Evolutionary conservation across 2,329 filamentous ascomycete species (phyloP).

Genomic region (Thelonectria rubi): DNA sequence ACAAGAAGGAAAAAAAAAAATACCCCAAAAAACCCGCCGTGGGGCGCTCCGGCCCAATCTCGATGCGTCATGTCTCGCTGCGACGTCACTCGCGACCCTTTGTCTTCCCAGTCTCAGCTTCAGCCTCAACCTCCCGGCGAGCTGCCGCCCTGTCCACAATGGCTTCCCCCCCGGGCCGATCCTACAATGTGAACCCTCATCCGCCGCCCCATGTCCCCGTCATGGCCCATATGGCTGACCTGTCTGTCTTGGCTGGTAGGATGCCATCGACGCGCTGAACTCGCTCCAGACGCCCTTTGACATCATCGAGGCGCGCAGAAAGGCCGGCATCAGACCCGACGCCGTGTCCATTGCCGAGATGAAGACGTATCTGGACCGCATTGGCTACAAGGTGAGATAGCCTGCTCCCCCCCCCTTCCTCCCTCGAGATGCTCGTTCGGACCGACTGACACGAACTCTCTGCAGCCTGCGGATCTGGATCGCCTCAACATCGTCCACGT

Average conservation of each 20-base stretch:
- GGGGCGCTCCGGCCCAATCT: slow-evolving; percentile 18
- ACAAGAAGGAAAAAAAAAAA: not conserved
- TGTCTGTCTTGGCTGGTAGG: slow-evolving; percentile 61
- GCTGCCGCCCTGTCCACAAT: slow-evolving; percentile 37
- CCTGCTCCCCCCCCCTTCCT: not conserved
- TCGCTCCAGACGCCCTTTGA: slow-evolving; percentile 89
- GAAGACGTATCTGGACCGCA: slow-evolving; percentile 76
- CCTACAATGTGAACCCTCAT: slow-evolving; percentile 48
- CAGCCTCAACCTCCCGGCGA: slow-evolving; percentile 25
- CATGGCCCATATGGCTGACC: slow-evolving; percentile 16
- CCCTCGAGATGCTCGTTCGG: not conserved
- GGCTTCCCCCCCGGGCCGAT: slow-evolving; percentile 39
- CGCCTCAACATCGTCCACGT: slow-evolving; percentile 75
- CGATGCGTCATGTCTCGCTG: slow-evolving; percentile 48
- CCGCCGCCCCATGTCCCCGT: not conserved
- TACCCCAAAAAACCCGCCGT: slow-evolving; percentile 9
- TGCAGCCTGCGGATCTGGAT: slow-evolving; percentile 59
- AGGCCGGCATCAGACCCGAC: slow-evolving; percentile 77
- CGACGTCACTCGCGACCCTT: slow-evolving; percentile 38
- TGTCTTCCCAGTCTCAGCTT: slow-evolving; percentile 25
- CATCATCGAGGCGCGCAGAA: slow-evolving; percentile 79
- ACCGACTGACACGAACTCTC: slow-evolving; percentile 3
- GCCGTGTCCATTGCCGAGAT: slow-evolving; percentile 78
- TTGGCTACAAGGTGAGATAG: slow-evolving; percentile 74
- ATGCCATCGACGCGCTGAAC: slow-evolving; percentile 87